These are phyloP conservation scores for Grosmannia serpens DNA, from an alignment of 2,329 filamentous ascomycete species.

Conservation along the genomic window DNA sequence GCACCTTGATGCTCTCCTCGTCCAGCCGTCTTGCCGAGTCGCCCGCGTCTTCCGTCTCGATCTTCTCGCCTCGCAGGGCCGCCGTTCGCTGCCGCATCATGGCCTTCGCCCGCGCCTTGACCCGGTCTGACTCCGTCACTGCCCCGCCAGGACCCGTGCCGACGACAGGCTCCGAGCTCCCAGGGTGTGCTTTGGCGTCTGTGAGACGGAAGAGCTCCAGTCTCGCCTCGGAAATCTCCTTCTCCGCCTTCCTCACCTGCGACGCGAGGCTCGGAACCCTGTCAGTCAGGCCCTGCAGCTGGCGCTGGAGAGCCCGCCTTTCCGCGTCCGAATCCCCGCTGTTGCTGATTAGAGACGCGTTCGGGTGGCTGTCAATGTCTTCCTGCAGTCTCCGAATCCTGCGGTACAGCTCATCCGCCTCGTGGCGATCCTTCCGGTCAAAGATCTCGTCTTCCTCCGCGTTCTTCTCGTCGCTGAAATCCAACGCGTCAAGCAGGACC, in stretches of 20 bases:
- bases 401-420: slow-evolving; percentile 88
- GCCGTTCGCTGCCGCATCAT: slow-evolving; percentile 99
- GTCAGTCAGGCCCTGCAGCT: slow-evolving; percentile 80
- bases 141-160: slow-evolving; percentile 85
- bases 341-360: slow-evolving; percentile 54
- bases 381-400: slow-evolving; percentile 86
- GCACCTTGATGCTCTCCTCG: slow-evolving; percentile 71
- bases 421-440: slow-evolving; percentile 79
- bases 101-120: slow-evolving; percentile 89
- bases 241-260: slow-evolving; percentile 80
- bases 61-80: slow-evolving; percentile 76
- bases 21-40: slow-evolving; percentile 78
- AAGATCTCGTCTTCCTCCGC: slow-evolving; percentile 85
- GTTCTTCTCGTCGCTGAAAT: slow-evolving; percentile 86
- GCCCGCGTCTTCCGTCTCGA: slow-evolving; percentile 58
- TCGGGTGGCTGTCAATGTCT: slow-evolving; percentile 86
- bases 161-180: slow-evolving; percentile 67
- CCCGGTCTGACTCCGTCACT: slow-evolving; percentile 84
- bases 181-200: slow-evolving; percentile 85
- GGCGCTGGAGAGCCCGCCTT: slow-evolving; percentile 71
- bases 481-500: slow-evolving; percentile 86
- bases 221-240: slow-evolving; percentile 81
- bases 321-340: slow-evolving; percentile 80
- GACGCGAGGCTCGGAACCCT: slow-evolving; percentile 87
- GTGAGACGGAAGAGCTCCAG: slow-evolving; percentile 87